These are phyloP conservation scores for Syzygium oleosum DNA, from an alignment of 345 rosid species.

Conservation along the genomic window DNA sequence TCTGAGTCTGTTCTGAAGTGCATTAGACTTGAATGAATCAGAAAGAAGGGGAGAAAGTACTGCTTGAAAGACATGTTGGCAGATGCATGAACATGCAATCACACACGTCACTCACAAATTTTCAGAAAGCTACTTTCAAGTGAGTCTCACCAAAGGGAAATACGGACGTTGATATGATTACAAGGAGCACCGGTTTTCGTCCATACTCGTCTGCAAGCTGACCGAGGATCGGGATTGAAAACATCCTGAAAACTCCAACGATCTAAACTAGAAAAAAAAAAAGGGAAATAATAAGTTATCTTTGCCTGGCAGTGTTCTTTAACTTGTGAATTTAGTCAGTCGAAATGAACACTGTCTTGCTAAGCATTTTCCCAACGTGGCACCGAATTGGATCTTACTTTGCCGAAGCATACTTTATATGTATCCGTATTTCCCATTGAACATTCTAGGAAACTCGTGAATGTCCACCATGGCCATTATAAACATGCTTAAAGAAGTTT, in stretches of 20 bases:
- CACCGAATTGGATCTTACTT: background rate
- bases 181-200: constrained; percentile 39
- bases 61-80: background rate
- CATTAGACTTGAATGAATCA: background rate
- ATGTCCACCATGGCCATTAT: background rate
- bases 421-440: background rate
- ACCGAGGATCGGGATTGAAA: constrained; percentile 39
- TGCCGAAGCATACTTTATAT: background rate
- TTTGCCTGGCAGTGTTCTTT: background rate
- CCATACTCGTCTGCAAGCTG: constrained; percentile 58
- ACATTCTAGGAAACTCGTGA: background rate
- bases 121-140: background rate
- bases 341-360: background rate
- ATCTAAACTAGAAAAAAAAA: constrained; percentile 14
- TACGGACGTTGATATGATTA: constrained; percentile 31
- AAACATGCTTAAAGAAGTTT: background rate
- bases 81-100: background rate
- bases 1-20: background rate
- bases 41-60: background rate
- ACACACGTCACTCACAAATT: background rate
- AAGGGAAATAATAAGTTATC: background rate
- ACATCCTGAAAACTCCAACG: constrained; percentile 56
- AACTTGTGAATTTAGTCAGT: background rate
- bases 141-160: constrained; percentile 34
- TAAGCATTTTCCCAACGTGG: background rate